Evolutionary conservation across 345 rosid species (phyloP).

Genomic region (Gossypium herbaceum): DNA sequence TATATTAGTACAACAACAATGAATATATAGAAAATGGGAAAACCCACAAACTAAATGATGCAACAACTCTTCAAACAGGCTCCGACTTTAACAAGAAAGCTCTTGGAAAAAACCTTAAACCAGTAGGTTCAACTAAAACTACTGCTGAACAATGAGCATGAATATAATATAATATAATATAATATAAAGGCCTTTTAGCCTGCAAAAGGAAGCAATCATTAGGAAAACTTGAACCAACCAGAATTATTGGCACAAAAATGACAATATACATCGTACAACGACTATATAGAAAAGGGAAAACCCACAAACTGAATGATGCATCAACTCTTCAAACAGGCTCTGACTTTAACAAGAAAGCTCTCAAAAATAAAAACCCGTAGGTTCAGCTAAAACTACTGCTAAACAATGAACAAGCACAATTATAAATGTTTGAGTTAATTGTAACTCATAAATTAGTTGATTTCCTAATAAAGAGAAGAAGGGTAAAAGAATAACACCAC

Average conservation of each 20-base stretch:
- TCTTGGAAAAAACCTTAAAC: neutral
- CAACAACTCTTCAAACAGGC: neutral
- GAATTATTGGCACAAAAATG: neutral
- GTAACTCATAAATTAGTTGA: neutral
- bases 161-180: slow-evolving; percentile 15
- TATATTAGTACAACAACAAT: neutral
- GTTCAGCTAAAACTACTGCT: neutral
- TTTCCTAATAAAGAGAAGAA: neutral
- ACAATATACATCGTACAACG: neutral
- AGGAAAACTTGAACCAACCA: neutral
- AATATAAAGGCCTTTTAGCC: slow-evolving; percentile 49
- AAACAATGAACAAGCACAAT: neutral
- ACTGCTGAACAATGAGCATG: neutral
- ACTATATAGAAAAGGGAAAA: neutral
- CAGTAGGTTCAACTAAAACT: neutral
- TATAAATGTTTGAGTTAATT: neutral
- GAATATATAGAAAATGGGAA: neutral
- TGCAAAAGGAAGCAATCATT: slow-evolving; percentile 28
- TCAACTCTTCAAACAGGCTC: neutral
- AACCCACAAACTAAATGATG: neutral
- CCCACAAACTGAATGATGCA: neutral
- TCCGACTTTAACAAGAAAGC: neutral
- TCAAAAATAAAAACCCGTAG: neutral
- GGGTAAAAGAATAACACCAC: neutral
- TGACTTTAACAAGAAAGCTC: neutral